A percentile compares a stretch with the other conserved stretches of the same genome.
Evolutionary conservation across 2,329 filamentous ascomycete species (phyloP).

Genomic region (Trichophyton verrucosum): DNA sequence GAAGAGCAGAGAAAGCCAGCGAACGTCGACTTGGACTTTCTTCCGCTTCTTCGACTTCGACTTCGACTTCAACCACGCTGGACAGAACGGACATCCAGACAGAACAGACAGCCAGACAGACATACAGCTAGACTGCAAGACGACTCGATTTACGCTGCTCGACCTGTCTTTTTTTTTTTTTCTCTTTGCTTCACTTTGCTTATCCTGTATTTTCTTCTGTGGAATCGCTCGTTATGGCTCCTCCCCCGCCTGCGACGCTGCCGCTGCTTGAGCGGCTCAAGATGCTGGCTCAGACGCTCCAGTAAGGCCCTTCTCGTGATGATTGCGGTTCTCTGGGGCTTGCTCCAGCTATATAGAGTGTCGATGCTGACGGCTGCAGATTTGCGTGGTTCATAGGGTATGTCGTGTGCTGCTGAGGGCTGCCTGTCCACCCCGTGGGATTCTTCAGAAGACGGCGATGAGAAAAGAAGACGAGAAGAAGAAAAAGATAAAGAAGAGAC

Average conservation of each 20-base stretch:
- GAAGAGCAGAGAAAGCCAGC: too few species aligned
- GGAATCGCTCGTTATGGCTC: conserved; percentile 46
- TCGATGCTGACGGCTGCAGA: conserved; percentile 12
- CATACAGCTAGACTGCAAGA: too few species aligned
- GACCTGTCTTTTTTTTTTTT: too few species aligned
- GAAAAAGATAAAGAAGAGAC: too few species aligned
- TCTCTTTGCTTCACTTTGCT: not conserved
- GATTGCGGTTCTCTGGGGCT: not conserved
- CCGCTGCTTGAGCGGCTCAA: conserved; percentile 64
- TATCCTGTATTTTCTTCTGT: not conserved
- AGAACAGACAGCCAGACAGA: too few species aligned
- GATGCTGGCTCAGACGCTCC: conserved; percentile 73
- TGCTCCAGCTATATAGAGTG: not conserved
- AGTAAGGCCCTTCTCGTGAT: conserved; percentile 47
- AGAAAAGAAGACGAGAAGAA: too few species aligned
- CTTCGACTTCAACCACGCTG: too few species aligned
- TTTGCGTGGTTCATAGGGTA: conserved; percentile 73
- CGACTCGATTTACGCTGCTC: not conserved
- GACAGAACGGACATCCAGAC: too few species aligned
- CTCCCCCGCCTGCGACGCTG: conserved; percentile 56
- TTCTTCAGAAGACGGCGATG: not conserved
- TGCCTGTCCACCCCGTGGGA: not conserved
- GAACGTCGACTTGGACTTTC: too few species aligned
- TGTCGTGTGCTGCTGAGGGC: conserved; percentile 27
- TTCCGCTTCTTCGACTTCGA: too few species aligned